Evolutionary conservation across 73 alveolate genomes (phyloP).

Genomic region (Paramecium sonneborni): DNA sequence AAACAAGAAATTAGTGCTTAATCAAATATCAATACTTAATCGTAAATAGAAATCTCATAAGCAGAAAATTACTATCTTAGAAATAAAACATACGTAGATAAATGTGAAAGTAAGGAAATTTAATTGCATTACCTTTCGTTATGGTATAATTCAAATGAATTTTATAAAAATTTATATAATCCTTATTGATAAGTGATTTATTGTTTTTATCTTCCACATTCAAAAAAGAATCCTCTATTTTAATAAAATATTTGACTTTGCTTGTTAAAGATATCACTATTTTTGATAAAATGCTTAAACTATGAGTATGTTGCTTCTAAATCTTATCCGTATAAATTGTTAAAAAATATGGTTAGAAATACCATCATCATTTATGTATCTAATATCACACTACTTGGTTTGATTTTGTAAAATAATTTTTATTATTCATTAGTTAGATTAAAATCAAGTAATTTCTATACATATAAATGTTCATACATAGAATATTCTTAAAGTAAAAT

Average conservation of each 20-base stretch:
- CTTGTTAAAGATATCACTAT: background rate
- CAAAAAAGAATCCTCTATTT: conserved; percentile 19
- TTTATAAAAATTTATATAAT: background rate
- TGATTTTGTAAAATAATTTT: background rate
- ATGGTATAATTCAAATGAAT: background rate
- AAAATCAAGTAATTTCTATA: background rate
- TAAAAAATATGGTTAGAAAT: background rate
- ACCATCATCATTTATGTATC: conserved; percentile 8
- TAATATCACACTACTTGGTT: background rate
- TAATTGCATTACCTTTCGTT: background rate
- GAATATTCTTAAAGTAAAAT: conserved; percentile 27
- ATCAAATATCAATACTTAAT: background rate
- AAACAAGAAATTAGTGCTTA: background rate
- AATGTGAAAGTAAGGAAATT: background rate
- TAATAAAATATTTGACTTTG: background rate
- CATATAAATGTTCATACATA: background rate
- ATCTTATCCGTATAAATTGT: background rate
- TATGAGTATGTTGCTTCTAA: background rate
- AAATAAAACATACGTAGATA: background rate
- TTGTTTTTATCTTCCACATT: background rate
- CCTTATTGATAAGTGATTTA: background rate
- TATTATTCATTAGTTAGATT: background rate
- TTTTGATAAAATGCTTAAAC: background rate
- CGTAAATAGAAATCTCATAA: background rate
- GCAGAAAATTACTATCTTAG: background rate